Base-by-base conservation (phyloP, 2,329 filamentous ascomycete genomes). In the Ophiostoma novo-ulmi region DNA sequence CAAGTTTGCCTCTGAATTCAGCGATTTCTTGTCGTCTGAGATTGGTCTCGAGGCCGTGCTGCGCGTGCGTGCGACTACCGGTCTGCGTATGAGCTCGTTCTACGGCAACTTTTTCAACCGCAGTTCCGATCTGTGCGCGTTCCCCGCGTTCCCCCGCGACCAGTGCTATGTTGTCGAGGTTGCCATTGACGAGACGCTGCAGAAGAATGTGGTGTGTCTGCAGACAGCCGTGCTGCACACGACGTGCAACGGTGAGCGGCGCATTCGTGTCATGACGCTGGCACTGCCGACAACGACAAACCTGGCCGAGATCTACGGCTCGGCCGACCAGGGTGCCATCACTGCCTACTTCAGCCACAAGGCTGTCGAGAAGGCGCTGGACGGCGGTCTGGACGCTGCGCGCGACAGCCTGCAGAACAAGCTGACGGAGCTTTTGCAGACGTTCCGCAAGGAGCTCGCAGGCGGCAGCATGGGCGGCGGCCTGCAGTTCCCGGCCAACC, bases 21-120 rank as follows among this genome's bases (percentile, higher is more conserved):
- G 93, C 77, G 94, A 98, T 78, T 97, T 95, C 78, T 83, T 99
- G n/a, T 97, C 94, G 11, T 89, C 94, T 0, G 95, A 99, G 80
- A 97, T 99, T 77, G 95, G 94, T 0, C 82, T 99, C 48, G 95
- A 99, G 81, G 95, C 95, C 63, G 95, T 99, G 52, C 89, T 99
- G 70, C 91, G 95, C 78, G 95, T 99, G 55, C 90, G 95, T 75
- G 95, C 95, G 22, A 97, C 94, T 1, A 98, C 94, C 35, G 95
- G 95, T 69, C 82, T 99, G 72, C 89, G 95, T 70, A 98, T 98
- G 91, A 97, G 90, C 82, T 94, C 94, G 1, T 99, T 99, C 82
- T 99, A 98, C 80, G 95, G 95, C 75, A 99, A 99, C 83, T 99
- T 99, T 82, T 99, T 99, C 85, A 99, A 98, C 83, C 88, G 95